Evolutionary conservation across 1,139 yeast genomes (phyloP), one percentile per base, ranked within the genome.

Genomic region (Blastobotrys petasosporus): DNA sequence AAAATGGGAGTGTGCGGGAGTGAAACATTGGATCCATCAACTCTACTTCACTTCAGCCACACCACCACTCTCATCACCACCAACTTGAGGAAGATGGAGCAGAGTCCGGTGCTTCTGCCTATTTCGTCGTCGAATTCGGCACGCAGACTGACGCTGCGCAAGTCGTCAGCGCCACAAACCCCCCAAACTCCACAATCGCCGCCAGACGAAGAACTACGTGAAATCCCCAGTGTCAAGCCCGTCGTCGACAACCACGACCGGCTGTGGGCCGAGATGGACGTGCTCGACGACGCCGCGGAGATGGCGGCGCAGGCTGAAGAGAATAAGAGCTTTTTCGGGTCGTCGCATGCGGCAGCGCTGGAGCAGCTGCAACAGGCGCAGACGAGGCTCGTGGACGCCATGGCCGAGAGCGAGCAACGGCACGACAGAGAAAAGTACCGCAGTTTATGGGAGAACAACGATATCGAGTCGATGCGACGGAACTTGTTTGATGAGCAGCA

Each of bases 211-310:
- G 7, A 31, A 8, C 15, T 13, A 4, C 32, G 39, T 3, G 54
- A 54, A 40, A 53, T 63, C 12, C 66, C 68, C 2, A 55, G 62
- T 12, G 68, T 64, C 3, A 51, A 49, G 40, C 68, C 65, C 2
- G 57, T 59, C 1, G 63, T 64, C 2, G 64, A 64, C 36, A 52
- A 58, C 2, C 87, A 81, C 68, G 95, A 86, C 63, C 74, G 77
- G 56, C 68, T 86, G 43, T 88, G 95, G 95, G 82, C 94, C 2
- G 94, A 87, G 58, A 82, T 88, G 41, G 95, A 85, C 58, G 85
- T 85, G 1, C 70, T 90, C 51, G 92, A 86, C 55, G 95, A 86
- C 55, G 94, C 88, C 3, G 76, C 77, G 47, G 71, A 70, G 47
- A 75, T 84, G 75, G 80, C 88, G 0, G 67, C 67, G 13, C 78